Conservation (phyloP, 805 yeast genomes). For the Isabelozyma gotoi region DNA sequence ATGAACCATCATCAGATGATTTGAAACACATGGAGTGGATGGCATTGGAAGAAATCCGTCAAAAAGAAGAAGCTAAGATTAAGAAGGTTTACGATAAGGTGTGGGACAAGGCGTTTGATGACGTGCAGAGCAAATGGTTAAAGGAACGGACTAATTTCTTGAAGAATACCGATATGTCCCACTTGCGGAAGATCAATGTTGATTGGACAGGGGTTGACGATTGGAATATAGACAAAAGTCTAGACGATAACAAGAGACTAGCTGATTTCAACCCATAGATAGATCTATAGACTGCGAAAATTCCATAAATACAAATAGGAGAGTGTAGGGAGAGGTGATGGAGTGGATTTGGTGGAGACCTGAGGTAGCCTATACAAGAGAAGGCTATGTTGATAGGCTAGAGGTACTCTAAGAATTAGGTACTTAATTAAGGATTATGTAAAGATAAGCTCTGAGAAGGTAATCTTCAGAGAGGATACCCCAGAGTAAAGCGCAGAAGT, state of each 20-base stretch:
- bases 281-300: background rate
- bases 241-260: conserved; percentile 29
- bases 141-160: conserved; percentile 68
- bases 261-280: conserved; percentile 42
- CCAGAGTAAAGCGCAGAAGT: too few species aligned
- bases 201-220: conserved; percentile 71
- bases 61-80: conserved; percentile 59
- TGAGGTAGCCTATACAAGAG: too few species aligned
- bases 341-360: too few species aligned
- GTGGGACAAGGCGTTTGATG: conserved; percentile 78
- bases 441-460: too few species aligned
- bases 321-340: too few species aligned
- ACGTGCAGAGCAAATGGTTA: conserved; percentile 70
- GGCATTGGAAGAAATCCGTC: conserved; percentile 75
- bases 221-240: conserved; percentile 27
- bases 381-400: too few species aligned
- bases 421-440: too few species aligned
- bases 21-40: conserved; percentile 81
- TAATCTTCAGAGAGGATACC: too few species aligned
- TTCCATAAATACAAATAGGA: too few species aligned
- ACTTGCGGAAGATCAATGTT: conserved; percentile 49
- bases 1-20: conserved; percentile 94
- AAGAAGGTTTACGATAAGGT: conserved; percentile 65
- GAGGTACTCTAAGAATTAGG: too few species aligned
- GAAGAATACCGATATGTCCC: conserved; percentile 70